phyloP scores from a whole-genome alignment of 371 early-diverging fungal genomes.

The Synchytrium microbalum region DNA sequence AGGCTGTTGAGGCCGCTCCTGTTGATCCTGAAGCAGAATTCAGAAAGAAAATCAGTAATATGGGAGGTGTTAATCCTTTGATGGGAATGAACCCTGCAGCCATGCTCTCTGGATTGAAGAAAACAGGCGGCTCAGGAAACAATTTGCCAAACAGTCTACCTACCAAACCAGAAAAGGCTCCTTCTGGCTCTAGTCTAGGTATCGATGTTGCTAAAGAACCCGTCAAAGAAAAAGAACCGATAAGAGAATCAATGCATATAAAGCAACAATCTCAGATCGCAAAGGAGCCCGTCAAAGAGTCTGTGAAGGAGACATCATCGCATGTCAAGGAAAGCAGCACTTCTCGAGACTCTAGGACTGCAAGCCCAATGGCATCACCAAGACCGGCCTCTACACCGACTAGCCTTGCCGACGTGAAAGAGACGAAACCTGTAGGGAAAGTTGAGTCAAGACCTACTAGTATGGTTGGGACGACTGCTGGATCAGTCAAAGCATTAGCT shows the following conservation, averaged over 20 bases:
- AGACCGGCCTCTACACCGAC: too few species aligned
- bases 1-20: background rate
- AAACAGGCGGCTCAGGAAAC: background rate
- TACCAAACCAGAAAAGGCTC: background rate
- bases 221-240: too few species aligned
- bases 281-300: background rate
- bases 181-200: background rate
- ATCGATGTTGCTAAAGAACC: background rate
- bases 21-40: constrained; percentile 9
- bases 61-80: constrained; percentile 20
- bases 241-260: background rate
- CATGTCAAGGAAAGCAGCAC: too few species aligned
- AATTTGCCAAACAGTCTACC: background rate
- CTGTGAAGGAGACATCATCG: too few species aligned
- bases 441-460: too few species aligned
- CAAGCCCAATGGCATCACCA: too few species aligned
- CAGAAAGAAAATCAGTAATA: constrained; percentile 12
- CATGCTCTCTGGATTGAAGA: background rate
- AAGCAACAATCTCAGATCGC: background rate
- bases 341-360: too few species aligned
- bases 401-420: too few species aligned
- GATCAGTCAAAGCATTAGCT: too few species aligned
- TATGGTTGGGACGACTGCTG: too few species aligned
- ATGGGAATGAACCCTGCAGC: background rate
- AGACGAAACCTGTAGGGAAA: too few species aligned